These are phyloP conservation scores for Fusarium circinatum DNA, from an alignment of 2,329 filamentous ascomycete species.

Conservation along the genomic window DNA sequence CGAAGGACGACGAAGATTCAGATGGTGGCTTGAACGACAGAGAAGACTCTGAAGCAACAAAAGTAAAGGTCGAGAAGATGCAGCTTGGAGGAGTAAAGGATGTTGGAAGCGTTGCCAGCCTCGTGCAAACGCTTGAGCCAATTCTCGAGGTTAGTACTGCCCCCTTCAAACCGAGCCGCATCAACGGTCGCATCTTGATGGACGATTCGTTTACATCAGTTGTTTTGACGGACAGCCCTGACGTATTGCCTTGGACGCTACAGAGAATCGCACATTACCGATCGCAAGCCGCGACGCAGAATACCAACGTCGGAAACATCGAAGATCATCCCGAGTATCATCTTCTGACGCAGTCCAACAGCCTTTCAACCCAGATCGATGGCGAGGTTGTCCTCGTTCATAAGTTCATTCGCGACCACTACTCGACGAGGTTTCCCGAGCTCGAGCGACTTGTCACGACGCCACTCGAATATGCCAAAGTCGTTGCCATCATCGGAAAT, in stretches of 20 bases:
- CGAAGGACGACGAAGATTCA: constrained; percentile 64
- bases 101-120: constrained; percentile 78
- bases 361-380: constrained; percentile 90
- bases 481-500: constrained; percentile 92
- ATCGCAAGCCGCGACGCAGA: constrained; percentile 72
- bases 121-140: constrained; percentile 85
- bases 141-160: constrained; percentile 78
- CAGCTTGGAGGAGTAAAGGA: constrained; percentile 78
- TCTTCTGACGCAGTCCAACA: constrained; percentile 87
- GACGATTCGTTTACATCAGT: constrained; percentile 70
- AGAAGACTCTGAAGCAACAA: constrained; percentile 75
- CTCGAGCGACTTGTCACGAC: constrained; percentile 90
- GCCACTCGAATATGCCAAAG: constrained; percentile 93
- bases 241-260: constrained; percentile 62
- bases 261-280: constrained; percentile 86
- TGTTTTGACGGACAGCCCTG: constrained; percentile 71
- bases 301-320: constrained; percentile 79
- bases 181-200: constrained; percentile 32
- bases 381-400: constrained; percentile 93
- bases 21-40: constrained; percentile 58
- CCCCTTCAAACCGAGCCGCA: constrained; percentile 39
- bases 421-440: constrained; percentile 92
- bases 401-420: constrained; percentile 96
- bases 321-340: constrained; percentile 94
- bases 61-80: constrained; percentile 86